These are phyloP conservation scores for Artemisia tridentata DNA, from an alignment of 129 eudicot species.

Conservation along the genomic window DNA sequence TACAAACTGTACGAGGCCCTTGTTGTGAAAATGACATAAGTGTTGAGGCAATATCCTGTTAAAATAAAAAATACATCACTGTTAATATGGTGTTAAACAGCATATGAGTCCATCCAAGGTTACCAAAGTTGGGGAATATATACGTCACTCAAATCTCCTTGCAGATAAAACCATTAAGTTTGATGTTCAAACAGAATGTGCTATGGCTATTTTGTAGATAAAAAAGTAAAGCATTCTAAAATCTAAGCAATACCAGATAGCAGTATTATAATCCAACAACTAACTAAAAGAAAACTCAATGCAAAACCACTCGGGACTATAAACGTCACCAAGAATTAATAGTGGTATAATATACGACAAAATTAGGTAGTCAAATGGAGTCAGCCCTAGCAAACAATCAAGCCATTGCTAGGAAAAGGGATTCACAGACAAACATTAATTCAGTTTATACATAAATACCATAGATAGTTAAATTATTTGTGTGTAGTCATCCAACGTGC, in stretches of 20 bases:
- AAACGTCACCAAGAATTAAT: not conserved
- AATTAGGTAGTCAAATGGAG: not conserved
- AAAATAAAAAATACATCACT: not conserved
- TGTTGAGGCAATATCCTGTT: constrained; percentile 85
- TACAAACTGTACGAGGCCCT: constrained; percentile 93
- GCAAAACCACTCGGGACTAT: too few relatives aligned
- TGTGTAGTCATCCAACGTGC: constrained; percentile 9
- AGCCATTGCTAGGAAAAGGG: not conserved
- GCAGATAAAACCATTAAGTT: constrained; percentile 1
- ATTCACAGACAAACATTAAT: not conserved
- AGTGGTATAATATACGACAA: not conserved
- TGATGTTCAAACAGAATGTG: not conserved
- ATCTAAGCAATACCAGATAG: not conserved
- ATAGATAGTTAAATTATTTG: not conserved
- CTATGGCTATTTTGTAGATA: not conserved
- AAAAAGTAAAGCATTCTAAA: not conserved
- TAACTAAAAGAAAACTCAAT: too few relatives aligned
- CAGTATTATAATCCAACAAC: not conserved
- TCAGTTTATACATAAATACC: not conserved
- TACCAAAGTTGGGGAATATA: not conserved
- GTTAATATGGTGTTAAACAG: not conserved
- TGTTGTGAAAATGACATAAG: constrained; percentile 81
- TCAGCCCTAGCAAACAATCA: constrained; percentile 3
- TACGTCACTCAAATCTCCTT: not conserved
- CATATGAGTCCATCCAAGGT: not conserved